phyloP scores from a whole-genome alignment of 2,329 filamentous ascomycete species.

The Magnaporthiopsis poae region DNA sequence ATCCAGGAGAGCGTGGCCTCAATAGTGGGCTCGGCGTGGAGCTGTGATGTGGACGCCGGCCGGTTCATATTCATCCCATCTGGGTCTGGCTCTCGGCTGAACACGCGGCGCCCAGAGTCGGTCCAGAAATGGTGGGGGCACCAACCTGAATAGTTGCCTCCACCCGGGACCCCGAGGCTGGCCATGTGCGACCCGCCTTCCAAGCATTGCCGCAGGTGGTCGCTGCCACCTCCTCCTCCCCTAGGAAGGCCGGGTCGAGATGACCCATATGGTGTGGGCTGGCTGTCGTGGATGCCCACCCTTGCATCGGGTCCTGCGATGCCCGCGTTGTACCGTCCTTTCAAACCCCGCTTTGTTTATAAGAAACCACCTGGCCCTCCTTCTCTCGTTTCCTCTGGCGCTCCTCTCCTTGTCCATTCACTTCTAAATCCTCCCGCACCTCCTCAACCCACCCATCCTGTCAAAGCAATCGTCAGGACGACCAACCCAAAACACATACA shows the following conservation, averaged over 20 bases:
- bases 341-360: conserved; percentile 1
- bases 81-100: background rate
- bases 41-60: background rate
- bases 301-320: background rate
- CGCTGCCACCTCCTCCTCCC: background rate
- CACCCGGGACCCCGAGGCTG: background rate
- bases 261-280: background rate
- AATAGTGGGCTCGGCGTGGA: background rate
- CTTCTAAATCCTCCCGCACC: background rate
- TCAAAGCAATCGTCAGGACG: background rate
- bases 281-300: background rate
- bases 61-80: too few species aligned
- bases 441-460: background rate
- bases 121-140: background rate
- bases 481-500: background rate
- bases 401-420: background rate
- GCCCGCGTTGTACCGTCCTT: background rate
- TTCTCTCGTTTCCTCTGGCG: background rate
- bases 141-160: background rate
- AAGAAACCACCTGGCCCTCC: background rate
- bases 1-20: background rate
- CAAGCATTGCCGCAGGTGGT: background rate
- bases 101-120: background rate
- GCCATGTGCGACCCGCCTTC: background rate
- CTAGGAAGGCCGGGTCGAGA: background rate